Base-by-base conservation (phyloP, 345 rosid species). In the Melaleuca quinquenervia region DNA sequence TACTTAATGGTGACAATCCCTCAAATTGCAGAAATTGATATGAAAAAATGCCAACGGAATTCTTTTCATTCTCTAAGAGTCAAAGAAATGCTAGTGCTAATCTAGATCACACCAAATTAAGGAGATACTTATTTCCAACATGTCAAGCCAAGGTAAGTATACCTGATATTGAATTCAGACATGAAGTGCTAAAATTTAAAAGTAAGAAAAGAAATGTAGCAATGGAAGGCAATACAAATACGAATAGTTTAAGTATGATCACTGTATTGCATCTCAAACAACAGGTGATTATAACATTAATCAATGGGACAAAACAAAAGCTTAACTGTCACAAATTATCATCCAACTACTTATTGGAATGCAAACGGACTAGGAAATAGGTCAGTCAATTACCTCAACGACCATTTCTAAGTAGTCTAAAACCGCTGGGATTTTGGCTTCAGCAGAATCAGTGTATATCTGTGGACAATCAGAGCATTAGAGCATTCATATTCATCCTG, bases 371-470 rank as follows among this genome's bases (percentile, higher is more conserved):
- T 9, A 36, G 48, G 80, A 70, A 70, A 83, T 16, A 45, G 58
- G 56, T 50, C 51, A 32, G 54, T 56, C 21, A 82, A 83, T 84
- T 90, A 95, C 99, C 99, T 97, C 99, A 86, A 97, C 84, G 50
- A 96, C 89, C 32, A 93, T 96, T 93, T 88, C 98, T 84, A 95
- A 90, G 91, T 95, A 95, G 84, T 94, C 98, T 86, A 95, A 86
- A 85, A 96, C 98, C 55, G 98, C 96, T 64, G 99, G 95, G 84
- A 95, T 93, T 91, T 96, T 96, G 91, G 97, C 98, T 91, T 93
- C 94, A 83, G 97, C 98, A 50, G 99, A 97, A 88, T 93, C 97
- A 29, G 94, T 96, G 87, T 95, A 97, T 85, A 97, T 97, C 99
- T 96, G 92, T 83, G 86, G 86, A 89, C 70, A 82, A 88, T 70